Evolutionary conservation across 805 yeast species (phyloP).

Genomic region (Candida coquimbonensis): DNA sequence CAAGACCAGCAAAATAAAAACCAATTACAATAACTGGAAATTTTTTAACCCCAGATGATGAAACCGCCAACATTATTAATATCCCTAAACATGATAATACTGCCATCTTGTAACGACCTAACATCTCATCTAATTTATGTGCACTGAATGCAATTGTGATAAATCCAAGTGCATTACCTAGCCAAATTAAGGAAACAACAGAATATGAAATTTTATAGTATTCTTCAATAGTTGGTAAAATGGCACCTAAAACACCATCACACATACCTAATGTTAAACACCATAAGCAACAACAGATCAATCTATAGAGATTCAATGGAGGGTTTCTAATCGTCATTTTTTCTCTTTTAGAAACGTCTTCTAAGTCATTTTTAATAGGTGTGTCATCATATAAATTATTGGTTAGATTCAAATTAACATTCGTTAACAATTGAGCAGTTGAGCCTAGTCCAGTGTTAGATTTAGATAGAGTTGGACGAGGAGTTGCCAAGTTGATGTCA

Average conservation of each 20-base stretch:
- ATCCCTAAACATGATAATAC: slow-evolving; percentile 32
- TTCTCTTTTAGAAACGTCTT: neutral
- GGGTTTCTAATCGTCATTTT: slow-evolving; percentile 36
- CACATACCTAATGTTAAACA: slow-evolving; percentile 35
- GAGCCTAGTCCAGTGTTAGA: slow-evolving; percentile 10
- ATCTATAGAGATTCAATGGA: slow-evolving; percentile 35
- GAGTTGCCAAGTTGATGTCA: neutral
- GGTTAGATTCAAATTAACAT: neutral
- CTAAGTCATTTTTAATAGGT: slow-evolving; percentile 1
- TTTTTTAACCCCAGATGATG: slow-evolving; percentile 37
- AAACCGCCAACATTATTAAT: slow-evolving; percentile 36
- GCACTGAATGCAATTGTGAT: slow-evolving; percentile 43
- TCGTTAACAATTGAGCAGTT: slow-evolving; percentile 1
- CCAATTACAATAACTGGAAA: slow-evolving; percentile 44
- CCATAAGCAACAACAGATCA: slow-evolving; percentile 36
- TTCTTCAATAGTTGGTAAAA: slow-evolving; percentile 46
- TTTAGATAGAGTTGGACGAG: neutral
- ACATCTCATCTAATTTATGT: slow-evolving; percentile 32
- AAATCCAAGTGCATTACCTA: slow-evolving; percentile 51
- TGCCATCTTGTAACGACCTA: slow-evolving; percentile 35
- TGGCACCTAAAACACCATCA: slow-evolving; percentile 57
- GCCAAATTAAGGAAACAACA: slow-evolving; percentile 52
- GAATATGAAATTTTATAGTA: slow-evolving; percentile 43
- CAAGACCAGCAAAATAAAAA: slow-evolving; percentile 53
- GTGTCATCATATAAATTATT: neutral